phyloP scores from a whole-genome alignment of 805 yeast species.

The Torulaspora gathmanii region DNA sequence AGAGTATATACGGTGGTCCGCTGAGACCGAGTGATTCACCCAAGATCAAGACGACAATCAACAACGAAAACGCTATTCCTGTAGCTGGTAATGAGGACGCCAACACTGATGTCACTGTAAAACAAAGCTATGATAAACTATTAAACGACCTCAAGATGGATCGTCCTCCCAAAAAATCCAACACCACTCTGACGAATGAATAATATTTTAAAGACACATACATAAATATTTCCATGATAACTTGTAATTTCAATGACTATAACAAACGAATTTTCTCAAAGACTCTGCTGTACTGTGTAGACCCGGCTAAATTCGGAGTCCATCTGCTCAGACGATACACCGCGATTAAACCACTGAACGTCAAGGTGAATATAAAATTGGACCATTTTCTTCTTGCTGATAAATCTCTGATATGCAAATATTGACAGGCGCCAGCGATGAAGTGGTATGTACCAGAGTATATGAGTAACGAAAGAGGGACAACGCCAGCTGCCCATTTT shows the following conservation, averaged over 20 bases:
- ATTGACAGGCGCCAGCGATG: slow-evolving; percentile 25
- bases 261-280: slow-evolving; percentile 9
- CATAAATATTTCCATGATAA: slow-evolving; percentile 1
- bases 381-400: slow-evolving; percentile 21
- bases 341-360: slow-evolving; percentile 18
- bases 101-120: slow-evolving; percentile 42
- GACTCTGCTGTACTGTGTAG: slow-evolving; percentile 13
- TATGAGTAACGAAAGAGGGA: slow-evolving; percentile 22
- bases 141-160: slow-evolving; percentile 55
- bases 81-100: slow-evolving; percentile 14
- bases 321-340: slow-evolving; percentile 18
- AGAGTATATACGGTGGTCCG: slow-evolving; percentile 42
- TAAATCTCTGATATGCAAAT: slow-evolving; percentile 17
- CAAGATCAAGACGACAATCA: neutral
- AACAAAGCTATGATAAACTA: slow-evolving; percentile 67
- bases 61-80: neutral
- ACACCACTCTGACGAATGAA: neutral
- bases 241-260: neutral
- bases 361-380: slow-evolving; percentile 13
- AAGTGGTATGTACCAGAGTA: slow-evolving; percentile 26
- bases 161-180: slow-evolving; percentile 10
- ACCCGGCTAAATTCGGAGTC: slow-evolving; percentile 6
- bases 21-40: slow-evolving; percentile 6
- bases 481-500: slow-evolving; percentile 22
- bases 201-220: neutral